Base-by-base conservation (phyloP, 2,329 filamentous ascomycete species). In the Dryadomyces sulphureus region DNA sequence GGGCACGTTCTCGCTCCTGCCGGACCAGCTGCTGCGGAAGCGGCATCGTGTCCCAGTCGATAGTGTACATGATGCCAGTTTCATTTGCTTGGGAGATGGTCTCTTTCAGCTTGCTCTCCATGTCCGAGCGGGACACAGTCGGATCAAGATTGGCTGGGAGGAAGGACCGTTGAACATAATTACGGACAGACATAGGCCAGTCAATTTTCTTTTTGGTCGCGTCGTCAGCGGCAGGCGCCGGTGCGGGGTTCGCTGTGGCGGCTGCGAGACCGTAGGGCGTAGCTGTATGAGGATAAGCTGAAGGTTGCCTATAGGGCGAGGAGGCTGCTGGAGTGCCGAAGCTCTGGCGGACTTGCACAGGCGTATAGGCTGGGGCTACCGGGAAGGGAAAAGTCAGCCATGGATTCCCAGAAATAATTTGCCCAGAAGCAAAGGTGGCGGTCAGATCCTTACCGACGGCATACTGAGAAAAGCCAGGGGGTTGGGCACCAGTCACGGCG, bases 91-190 rank as follows among this genome's bases (percentile, higher is more conserved):
- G 72, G 50, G 82, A 85, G 60, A 98, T 95, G 54, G 88, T 82
- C 50, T 81, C 68, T 63, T 90, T 94, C 52, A 98, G 69, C 59
- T 88, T 93, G 49, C 70, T 69, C 62, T 94, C 84, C 71, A 95
- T 82, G 48, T 94, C 87, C 45, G 71, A 57, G 45, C 75, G 73
- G 43, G 67, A 62, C 40, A 89, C 75, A 35, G 74, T 72, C 5
- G 72, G 57, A 51, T 84, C 72, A 53, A 79, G 68, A 59, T 88
- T 84, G 48, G 79, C 75, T 22, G 78, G 75, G 43, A 84, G 78
- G 60, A 96, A 96, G 22, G 88, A 89, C 57, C 88, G 80, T 57
- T 88, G 82, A 27, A 96, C 90, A 65, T 95, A 96, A 53, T 74
- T 70, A 55, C 88, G 84, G 49, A 96, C 86, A n/a, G 81, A 76